Evolutionary conservation across 1,284 basidiomycete genomes (phyloP).

Genomic region (Sanghuangporus sanghuang): DNA sequence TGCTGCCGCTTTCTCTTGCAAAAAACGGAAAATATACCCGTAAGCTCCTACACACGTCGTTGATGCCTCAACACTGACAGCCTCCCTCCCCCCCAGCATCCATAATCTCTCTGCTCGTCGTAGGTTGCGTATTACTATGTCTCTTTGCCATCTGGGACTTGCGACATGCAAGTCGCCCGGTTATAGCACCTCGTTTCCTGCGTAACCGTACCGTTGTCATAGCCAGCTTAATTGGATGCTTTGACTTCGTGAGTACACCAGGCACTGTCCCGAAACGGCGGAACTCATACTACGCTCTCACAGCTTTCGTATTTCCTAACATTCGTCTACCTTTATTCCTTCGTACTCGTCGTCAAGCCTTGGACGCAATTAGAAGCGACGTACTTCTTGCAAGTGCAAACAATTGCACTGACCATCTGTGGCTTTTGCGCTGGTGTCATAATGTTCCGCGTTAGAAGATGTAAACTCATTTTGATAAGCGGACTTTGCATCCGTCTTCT

Average conservation of each 20-base stretch:
- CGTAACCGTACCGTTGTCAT: slow-evolving; percentile 54
- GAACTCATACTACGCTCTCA: background rate
- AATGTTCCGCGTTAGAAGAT: slow-evolving; percentile 52
- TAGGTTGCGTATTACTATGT: slow-evolving; percentile 37
- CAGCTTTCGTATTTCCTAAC: slow-evolving; percentile 61
- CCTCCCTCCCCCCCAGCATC: slow-evolving; percentile 40
- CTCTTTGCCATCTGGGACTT: slow-evolving; percentile 45
- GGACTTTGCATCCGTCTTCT: slow-evolving; percentile 67
- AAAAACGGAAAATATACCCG: slow-evolving; percentile 39
- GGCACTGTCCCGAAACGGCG: background rate
- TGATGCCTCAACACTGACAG: background rate
- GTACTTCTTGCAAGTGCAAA: slow-evolving; percentile 53
- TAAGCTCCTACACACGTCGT: slow-evolving; percentile 21
- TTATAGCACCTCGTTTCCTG: slow-evolving; percentile 52
- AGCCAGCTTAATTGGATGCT: slow-evolving; percentile 61
- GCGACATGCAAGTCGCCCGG: slow-evolving; percentile 43
- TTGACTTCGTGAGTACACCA: slow-evolving; percentile 52
- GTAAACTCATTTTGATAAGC: slow-evolving; percentile 55
- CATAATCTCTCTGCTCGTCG: slow-evolving; percentile 53
- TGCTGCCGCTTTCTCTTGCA: slow-evolving; percentile 63
- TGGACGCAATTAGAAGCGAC: slow-evolving; percentile 49
- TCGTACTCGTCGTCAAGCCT: slow-evolving; percentile 54
- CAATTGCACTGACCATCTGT: slow-evolving; percentile 60
- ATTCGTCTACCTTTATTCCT: slow-evolving; percentile 56
- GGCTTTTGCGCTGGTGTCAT: slow-evolving; percentile 54